A percentile compares a stretch with the other conserved stretches of the same genome.
phyloP scores from a whole-genome alignment of 2,329 filamentous ascomycete species.

The Phaeosphaeriaceae sp. region DNA sequence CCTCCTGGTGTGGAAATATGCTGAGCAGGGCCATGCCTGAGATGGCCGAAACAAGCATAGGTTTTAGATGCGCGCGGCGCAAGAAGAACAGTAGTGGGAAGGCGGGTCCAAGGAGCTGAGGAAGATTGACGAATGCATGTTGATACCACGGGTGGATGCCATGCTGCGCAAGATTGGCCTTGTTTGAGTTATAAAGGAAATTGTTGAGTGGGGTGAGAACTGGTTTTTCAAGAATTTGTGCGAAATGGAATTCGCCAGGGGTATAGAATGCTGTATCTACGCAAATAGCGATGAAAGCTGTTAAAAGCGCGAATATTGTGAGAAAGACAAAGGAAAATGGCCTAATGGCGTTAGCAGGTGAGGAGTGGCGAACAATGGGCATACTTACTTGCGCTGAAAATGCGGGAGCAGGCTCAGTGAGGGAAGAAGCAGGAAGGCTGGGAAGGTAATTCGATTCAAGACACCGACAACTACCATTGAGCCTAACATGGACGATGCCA shows the following conservation, averaged over 20 bases:
- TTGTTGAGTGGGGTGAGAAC: slow-evolving; percentile 62
- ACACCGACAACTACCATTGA: slow-evolving; percentile 83
- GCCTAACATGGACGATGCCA: slow-evolving; percentile 79
- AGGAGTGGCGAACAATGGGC: not conserved
- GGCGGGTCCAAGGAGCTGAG: slow-evolving; percentile 60
- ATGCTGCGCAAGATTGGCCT: slow-evolving; percentile 58
- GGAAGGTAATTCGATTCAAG: slow-evolving; percentile 98
- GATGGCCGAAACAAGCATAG: slow-evolving; percentile 74
- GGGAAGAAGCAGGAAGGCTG: slow-evolving; percentile 87
- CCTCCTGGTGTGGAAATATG: slow-evolving; percentile 79
- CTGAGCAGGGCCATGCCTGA: slow-evolving; percentile 75
- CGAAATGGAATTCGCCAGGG: slow-evolving; percentile 66
- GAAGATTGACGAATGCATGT: slow-evolving; percentile 59
- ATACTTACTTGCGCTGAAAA: slow-evolving; percentile 76
- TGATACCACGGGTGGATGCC: slow-evolving; percentile 61
- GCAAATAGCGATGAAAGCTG: slow-evolving; percentile 74
- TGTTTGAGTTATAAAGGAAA: slow-evolving; percentile 57
- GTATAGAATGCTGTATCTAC: slow-evolving; percentile 86
- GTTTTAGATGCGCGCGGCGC: slow-evolving; percentile 55
- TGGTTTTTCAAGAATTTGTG: slow-evolving; percentile 63
- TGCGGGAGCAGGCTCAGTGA: slow-evolving; percentile 83
- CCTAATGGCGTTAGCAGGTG: slow-evolving; percentile 43
- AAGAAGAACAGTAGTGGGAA: slow-evolving; percentile 58
- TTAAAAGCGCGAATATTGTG: slow-evolving; percentile 68
- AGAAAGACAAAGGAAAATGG: slow-evolving; percentile 68